A percentile compares a stretch with the other conserved stretches of the same genome.
phyloP scores from a whole-genome alignment of 1,284 basidiomycete genomes.

The Naganishia cerealis region DNA sequence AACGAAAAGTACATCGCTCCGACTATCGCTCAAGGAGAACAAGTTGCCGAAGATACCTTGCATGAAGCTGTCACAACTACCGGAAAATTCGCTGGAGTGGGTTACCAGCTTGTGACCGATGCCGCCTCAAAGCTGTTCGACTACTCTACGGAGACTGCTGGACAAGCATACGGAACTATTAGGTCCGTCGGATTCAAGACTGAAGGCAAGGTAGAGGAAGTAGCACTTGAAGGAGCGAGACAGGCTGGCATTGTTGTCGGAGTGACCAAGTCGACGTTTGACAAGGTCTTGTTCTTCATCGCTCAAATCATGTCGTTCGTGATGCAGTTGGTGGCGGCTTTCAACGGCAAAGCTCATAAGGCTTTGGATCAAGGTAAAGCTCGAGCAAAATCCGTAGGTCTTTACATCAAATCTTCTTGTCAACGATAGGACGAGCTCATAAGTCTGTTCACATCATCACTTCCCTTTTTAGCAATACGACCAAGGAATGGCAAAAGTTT shows the following conservation, averaged over 20 bases:
- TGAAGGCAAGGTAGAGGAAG: conserved; percentile 19
- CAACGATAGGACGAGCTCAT: not conserved
- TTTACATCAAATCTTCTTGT: not conserved
- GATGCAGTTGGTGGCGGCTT: conserved; percentile 12
- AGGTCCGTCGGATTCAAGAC: conserved; percentile 16
- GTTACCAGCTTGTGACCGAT: conserved; percentile 19
- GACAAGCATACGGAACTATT: conserved; percentile 18
- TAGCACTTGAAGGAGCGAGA: conserved; percentile 17
- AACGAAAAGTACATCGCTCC: conserved; percentile 27
- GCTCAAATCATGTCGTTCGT: conserved; percentile 24
- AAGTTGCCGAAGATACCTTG: conserved; percentile 23
- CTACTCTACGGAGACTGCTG: conserved; percentile 22
- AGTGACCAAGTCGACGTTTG: conserved; percentile 17
- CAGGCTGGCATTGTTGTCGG: conserved; percentile 24
- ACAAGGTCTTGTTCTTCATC: conserved; percentile 18
- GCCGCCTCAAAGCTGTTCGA: conserved; percentile 19
- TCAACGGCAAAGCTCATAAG: conserved; percentile 20
- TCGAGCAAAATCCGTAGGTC: conserved; percentile 18
- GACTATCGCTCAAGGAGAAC: conserved; percentile 18
- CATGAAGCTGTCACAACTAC: conserved; percentile 20
- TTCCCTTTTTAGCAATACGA: conserved; percentile 11
- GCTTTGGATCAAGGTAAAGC: conserved; percentile 14
- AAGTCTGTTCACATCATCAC: not conserved
- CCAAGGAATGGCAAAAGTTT: conserved; percentile 19
- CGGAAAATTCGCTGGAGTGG: conserved; percentile 20